These are phyloP conservation scores for Russula olivacea DNA, from an alignment of 768 basidiomycete genomes.

Conservation along the genomic window DNA sequence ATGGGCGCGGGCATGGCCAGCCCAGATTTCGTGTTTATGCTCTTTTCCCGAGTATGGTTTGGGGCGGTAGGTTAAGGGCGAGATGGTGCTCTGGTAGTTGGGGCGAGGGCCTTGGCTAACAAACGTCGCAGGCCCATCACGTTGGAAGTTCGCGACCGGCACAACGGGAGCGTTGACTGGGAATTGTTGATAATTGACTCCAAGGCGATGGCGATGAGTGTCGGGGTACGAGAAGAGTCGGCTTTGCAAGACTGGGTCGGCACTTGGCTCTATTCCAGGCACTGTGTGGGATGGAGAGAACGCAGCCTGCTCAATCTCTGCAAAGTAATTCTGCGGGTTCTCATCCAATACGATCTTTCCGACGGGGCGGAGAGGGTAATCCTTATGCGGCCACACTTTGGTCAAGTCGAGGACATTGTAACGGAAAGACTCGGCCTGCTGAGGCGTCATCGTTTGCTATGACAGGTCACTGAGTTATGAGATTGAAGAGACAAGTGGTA, in stretches of 20 bases:
- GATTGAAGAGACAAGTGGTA: not conserved
- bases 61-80: conserved; percentile 59
- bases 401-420: conserved; percentile 90
- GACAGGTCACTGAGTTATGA: conserved; percentile 17
- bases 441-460: conserved; percentile 87
- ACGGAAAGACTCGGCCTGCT: conserved; percentile 85
- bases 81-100: conserved; percentile 79
- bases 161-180: conserved; percentile 78
- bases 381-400: conserved; percentile 84
- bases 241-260: conserved; percentile 76
- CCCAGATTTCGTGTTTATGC: conserved; percentile 65
- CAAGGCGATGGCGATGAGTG: conserved; percentile 81
- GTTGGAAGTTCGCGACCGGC: conserved; percentile 87
- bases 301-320: conserved; percentile 89
- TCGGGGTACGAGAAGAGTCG: conserved; percentile 94
- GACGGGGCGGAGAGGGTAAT: conserved; percentile 83
- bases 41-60: conserved; percentile 34
- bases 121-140: conserved; percentile 66
- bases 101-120: conserved; percentile 79
- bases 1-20: conserved; percentile 63
- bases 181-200: conserved; percentile 75
- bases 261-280: conserved; percentile 84
- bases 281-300: conserved; percentile 86
- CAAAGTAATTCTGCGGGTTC: conserved; percentile 83
- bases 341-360: conserved; percentile 81